Evolutionary conservation across 495 filamentous ascomycete species (phyloP).

Genomic region (Talaromyces liani): DNA sequence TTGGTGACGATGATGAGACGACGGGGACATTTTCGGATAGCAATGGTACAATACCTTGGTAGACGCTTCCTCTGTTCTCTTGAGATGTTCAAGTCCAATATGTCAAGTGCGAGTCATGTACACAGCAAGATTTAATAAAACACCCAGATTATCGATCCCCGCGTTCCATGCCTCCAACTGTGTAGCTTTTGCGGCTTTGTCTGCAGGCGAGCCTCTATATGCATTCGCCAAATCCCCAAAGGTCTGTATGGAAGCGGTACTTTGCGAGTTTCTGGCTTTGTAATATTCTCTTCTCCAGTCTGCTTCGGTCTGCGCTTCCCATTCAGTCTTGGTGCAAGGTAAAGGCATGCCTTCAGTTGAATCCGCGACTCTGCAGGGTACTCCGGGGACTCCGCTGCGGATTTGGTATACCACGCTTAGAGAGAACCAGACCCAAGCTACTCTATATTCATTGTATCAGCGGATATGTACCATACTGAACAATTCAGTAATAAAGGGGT

Average conservation of each 20-base stretch:
- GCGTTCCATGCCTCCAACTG: conserved; percentile 9
- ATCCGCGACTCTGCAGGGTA: neutral
- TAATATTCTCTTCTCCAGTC: conserved; percentile 4
- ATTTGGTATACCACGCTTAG: conserved; percentile 7
- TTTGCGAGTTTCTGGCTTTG: conserved; percentile 2
- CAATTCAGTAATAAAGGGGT: neutral
- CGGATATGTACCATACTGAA: neutral
- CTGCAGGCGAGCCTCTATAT: neutral
- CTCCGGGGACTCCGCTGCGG: neutral
- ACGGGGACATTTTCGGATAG: conserved; percentile 5
- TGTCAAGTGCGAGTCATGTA: conserved; percentile 1
- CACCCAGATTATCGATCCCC: conserved; percentile 9
- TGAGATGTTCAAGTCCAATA: neutral
- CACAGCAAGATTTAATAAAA: conserved; percentile 1
- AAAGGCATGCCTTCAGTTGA: neutral
- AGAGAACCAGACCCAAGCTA: conserved; percentile 8
- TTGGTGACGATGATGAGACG: neutral
- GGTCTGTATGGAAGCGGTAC: neutral
- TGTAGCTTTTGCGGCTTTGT: neutral
- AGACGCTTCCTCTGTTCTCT: neutral
- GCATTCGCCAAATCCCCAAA: conserved; percentile 1
- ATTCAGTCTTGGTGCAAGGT: conserved; percentile 4
- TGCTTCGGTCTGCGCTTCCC: conserved; percentile 7
- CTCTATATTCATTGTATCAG: neutral
- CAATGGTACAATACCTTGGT: conserved; percentile 1